Base-by-base conservation (phyloP, 2,329 filamentous ascomycete species). In the Penicillium sclerotiorum region DNA sequence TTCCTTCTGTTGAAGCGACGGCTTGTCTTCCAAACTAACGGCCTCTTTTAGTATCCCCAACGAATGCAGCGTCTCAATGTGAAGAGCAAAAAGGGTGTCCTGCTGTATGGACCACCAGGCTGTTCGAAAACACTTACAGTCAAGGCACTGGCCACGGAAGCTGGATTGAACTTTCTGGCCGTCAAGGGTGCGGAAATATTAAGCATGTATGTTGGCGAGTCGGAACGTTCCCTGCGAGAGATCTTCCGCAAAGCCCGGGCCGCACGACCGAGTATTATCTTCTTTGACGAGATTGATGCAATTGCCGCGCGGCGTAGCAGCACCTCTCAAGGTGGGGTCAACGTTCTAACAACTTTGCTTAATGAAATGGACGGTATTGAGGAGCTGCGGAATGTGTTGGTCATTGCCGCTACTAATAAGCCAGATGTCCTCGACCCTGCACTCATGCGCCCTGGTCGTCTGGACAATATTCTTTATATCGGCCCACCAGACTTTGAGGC, bases 331-430 rank as follows among this genome's bases (percentile, higher is more conserved):
- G 77, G 77, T 21, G 77, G 77, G 3, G 80, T 96, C 40, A 94
- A 96, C 65, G 89, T 95, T 37, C 81, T 96, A 12, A 92, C 91
- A 1, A 95, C 92, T 1, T 76, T 97, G 22, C 80, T 97, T 5
- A 96, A 91, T 52, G 93, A 96, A 68, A 95, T 97, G 88, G 93
- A 96, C 66, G 93, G 93, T 39, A 95, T 96, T 59, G 90, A 96
- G 69, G 79, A 86, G 32, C 78, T 95, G 17, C 86, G 86, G 47
- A 89, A 89, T 49, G 91, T 97, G 0, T 82, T 95, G 51, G 87
- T 96, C 12, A 82, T 97, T 15, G 93, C 90, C 0, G 93, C 93
- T 2, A 97, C 93, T 0, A 97, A 97, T 73, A 85, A 90, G 45
- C 93, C 93, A 0, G 88, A 95, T 62, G 80, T 86, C 1, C 81